Evolutionary conservation across 495 filamentous ascomycete species (phyloP), one percentile per base, ranked within the genome.

Genomic region (Cryomyces antarcticus): DNA sequence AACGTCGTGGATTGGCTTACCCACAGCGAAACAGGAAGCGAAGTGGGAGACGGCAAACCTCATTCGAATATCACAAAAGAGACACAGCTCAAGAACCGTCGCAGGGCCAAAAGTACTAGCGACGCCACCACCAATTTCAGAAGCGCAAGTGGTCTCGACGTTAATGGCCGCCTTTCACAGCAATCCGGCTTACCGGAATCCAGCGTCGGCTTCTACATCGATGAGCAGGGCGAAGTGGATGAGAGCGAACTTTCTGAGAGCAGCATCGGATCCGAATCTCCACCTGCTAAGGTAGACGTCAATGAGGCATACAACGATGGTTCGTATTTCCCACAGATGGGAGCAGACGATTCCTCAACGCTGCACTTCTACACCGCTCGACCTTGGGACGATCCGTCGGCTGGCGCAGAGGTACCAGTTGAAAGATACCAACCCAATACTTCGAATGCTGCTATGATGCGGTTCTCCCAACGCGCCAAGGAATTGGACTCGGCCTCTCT

Each of bases 371-470:
- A 24, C 31, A 37, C 31, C n/a, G 11, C 36, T 5, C 6, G 38
- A 13, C 51, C 53, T 9, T 58, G 55, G 55, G 44, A 31, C 30
- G 53, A 56, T 39, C 30, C 28, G 5, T 40, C 50, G 12, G 31
- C 35, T 29, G 17, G 46, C 28, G 6, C 38, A 7, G 34, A 35
- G 27, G 7, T 46, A 6, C 33, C 45, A 11, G 38, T 27, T 34
- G 38, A 31, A 12, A 45, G 43, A 11, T 56, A 56, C 28, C 56
- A 58, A 35, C 54, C 56, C 38, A 43, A 46, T 17, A 59, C 54
- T 4, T 55, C 54, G 6, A 59, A 57, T 41, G 49, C 49, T 30
- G 56, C 56, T 3, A 59, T 59, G 40, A 52, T 51, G 54, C 48
- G 50, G 12, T 59, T 57, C 45, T 34, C 24, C n/a, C 40, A 42